Conservation (phyloP, 345 rosid species). For the Iberis pinnata region DNA sequence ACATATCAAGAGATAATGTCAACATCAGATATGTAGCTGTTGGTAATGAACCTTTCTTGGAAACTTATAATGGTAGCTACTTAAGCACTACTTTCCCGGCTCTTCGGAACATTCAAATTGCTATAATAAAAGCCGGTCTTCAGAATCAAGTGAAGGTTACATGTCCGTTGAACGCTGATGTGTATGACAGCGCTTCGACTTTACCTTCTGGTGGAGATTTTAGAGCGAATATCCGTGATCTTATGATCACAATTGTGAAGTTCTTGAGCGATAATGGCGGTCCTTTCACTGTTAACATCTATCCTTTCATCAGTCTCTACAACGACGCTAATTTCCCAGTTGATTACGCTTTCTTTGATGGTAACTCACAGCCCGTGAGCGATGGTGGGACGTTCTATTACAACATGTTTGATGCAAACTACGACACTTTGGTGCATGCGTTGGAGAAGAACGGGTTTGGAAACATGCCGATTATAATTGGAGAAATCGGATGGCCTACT, state of each 20-base stretch:
- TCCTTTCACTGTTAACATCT: constrained; percentile 84
- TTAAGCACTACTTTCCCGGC: constrained; percentile 70
- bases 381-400: constrained; percentile 61
- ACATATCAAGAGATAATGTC: constrained; percentile 47
- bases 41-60: constrained; percentile 87
- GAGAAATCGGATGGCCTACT: constrained; percentile 97
- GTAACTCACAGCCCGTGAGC: constrained; percentile 47
- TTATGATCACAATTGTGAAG: constrained; percentile 70
- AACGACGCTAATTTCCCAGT: constrained; percentile 65
- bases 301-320: constrained; percentile 91
- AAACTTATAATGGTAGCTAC: constrained; percentile 67
- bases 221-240: constrained; percentile 64
- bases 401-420: constrained; percentile 89
- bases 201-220: constrained; percentile 86
- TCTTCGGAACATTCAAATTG: constrained; percentile 64
- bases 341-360: constrained; percentile 86
- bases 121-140: constrained; percentile 70
- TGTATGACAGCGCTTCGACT: constrained; percentile 39
- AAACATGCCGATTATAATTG: constrained; percentile 64
- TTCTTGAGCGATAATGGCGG: constrained; percentile 55
- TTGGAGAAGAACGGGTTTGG: constrained; percentile 77
- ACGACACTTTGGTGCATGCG: constrained; percentile 76
- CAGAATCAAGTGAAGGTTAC: constrained; percentile 73
- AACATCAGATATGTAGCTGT: constrained; percentile 96
- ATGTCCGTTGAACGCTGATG: constrained; percentile 79